These are phyloP conservation scores for Phytopythium litorale DNA, from an alignment of 352 stramenopile species.

Conservation along the genomic window DNA sequence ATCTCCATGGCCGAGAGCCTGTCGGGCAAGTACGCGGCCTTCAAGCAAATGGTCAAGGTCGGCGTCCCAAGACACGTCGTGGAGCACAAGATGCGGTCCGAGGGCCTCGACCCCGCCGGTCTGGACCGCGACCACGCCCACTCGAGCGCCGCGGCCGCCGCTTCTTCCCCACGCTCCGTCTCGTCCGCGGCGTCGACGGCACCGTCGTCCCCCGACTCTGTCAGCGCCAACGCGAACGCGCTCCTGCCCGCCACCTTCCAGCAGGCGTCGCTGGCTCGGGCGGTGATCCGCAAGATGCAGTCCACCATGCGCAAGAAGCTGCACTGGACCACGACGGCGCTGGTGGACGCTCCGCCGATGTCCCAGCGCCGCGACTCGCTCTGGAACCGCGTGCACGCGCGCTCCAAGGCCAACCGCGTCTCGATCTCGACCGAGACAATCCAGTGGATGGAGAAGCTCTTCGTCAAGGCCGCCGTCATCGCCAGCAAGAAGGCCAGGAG, in stretches of 20 bases:
- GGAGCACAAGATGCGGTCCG: slow-evolving; percentile 55
- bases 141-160: not conserved
- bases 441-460: slow-evolving; percentile 68
- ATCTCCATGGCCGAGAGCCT: slow-evolving; percentile 8
- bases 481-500: slow-evolving; percentile 14
- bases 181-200: slow-evolving; percentile 25
- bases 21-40: slow-evolving; percentile 42
- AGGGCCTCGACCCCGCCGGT: slow-evolving; percentile 43
- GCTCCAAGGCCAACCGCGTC: slow-evolving; percentile 23
- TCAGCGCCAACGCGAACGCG: not conserved
- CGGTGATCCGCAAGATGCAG: slow-evolving; percentile 36
- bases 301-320: slow-evolving; percentile 72
- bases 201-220: slow-evolving; percentile 23
- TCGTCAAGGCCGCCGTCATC: slow-evolving; percentile 49
- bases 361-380: slow-evolving; percentile 38
- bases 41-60: slow-evolving; percentile 70
- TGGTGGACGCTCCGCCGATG: slow-evolving; percentile 23
- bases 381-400: slow-evolving; percentile 38
- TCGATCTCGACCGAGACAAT: slow-evolving; percentile 57
- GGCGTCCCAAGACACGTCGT: slow-evolving; percentile 54
- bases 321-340: slow-evolving; percentile 62
- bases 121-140: slow-evolving; percentile 20
- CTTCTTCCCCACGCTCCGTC: slow-evolving; percentile 29
- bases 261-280: slow-evolving; percentile 17
- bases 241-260: slow-evolving; percentile 5